Evolutionary conservation across 257 asterid species (phyloP).

Genomic region (Jaltomata sinuosa): DNA sequence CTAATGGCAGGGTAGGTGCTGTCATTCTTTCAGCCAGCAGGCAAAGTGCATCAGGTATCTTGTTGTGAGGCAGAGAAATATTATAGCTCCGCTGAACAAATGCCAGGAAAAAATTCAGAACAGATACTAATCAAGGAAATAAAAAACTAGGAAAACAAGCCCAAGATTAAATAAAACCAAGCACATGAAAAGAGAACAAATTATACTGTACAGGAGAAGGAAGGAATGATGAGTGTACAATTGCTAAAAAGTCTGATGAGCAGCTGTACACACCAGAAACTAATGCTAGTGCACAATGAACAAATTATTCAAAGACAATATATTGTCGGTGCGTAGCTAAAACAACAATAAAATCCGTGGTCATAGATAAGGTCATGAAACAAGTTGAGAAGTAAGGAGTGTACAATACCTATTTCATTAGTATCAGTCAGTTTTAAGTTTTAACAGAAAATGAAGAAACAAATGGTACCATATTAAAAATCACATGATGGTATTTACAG

Average conservation of each 20-base stretch:
- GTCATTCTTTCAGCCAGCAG: conserved; percentile 67
- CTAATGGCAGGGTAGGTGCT: conserved; percentile 65
- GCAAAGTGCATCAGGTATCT: conserved; percentile 72
- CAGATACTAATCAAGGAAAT: not conserved
- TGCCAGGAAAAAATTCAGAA: not conserved
- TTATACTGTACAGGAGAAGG: not conserved
- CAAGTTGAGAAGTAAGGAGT: not conserved
- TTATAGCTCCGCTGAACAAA: conserved; percentile 66
- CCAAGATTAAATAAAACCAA: not conserved
- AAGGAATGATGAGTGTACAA: not conserved
- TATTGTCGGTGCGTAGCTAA: not conserved
- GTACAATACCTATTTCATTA: not conserved
- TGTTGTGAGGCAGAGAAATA: conserved; percentile 69
- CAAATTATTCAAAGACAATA: not conserved
- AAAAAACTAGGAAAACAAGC: not conserved
- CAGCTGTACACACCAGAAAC: not conserved
- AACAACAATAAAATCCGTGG: not conserved
- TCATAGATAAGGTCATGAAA: not conserved
- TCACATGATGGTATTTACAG: not conserved
- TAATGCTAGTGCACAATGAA: not conserved
- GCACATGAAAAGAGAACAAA: not conserved
- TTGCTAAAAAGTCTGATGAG: not conserved
- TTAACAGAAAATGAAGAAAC: not conserved
- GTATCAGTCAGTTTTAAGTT: not conserved
- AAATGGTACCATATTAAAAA: not conserved